phyloP scores from a whole-genome alignment of 148 eudicot genomes.

The Rhododendron ovatum region DNA sequence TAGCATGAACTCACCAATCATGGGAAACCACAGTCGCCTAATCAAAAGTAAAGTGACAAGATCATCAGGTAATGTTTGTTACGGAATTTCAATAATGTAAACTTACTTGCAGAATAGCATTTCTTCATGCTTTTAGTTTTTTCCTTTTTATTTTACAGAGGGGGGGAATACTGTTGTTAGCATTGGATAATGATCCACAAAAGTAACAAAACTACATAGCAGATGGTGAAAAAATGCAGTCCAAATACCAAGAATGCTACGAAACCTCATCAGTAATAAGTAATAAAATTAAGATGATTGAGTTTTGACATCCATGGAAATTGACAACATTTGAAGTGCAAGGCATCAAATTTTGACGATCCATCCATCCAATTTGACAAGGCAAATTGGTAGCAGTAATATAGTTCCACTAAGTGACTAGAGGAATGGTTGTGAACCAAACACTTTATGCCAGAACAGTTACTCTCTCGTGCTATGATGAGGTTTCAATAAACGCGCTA shows the following conservation, averaged over 20 bases:
- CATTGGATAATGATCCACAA: not conserved
- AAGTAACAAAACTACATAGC: not conserved
- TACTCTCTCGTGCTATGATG: not conserved
- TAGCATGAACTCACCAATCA: not conserved
- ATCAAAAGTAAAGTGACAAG: not conserved
- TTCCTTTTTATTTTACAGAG: not conserved
- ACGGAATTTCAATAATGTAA: not conserved
- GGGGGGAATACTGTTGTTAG: not conserved
- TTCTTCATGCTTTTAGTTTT: not conserved
- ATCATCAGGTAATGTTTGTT: not conserved
- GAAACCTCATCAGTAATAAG: not conserved
- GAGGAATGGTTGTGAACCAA: not conserved
- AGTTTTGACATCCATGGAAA: not conserved
- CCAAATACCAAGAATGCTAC: not conserved
- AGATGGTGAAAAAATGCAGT: not conserved
- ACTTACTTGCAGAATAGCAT: not conserved
- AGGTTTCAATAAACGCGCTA: not conserved
- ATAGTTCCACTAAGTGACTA: not conserved
- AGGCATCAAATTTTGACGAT: not conserved
- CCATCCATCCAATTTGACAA: not conserved
- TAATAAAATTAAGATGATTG: not conserved
- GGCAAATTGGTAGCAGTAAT: not conserved
- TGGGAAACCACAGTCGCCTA: not conserved
- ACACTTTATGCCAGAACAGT: not conserved
- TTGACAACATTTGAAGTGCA: not conserved